Conservation (phyloP, 306 rosid genomes). For the Datisca glomerata region DNA sequence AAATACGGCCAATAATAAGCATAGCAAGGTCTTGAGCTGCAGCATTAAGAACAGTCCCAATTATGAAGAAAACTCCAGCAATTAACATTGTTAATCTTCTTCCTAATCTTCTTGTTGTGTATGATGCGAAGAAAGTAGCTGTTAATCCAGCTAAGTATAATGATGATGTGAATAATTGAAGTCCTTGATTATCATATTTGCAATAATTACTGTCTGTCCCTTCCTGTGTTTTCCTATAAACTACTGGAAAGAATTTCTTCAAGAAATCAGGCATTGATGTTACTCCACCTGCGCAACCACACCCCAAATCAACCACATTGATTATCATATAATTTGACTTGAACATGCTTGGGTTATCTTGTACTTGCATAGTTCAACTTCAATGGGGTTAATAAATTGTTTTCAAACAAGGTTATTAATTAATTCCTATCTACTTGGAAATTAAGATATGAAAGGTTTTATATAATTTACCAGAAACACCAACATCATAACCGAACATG, state of each 20-base stretch:
- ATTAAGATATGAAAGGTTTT: too few species aligned
- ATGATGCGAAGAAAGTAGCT: slow-evolving; percentile 44
- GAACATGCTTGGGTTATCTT: too few species aligned
- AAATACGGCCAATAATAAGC: slow-evolving; percentile 46
- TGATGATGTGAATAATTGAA: slow-evolving; percentile 58
- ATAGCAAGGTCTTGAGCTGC: slow-evolving; percentile 33
- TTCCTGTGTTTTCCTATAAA: slow-evolving; percentile 17
- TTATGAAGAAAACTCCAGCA: slow-evolving; percentile 49
- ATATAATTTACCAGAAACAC: slow-evolving; percentile 75
- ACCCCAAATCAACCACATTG: not conserved
- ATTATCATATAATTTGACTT: not conserved
- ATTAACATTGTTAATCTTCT: slow-evolving; percentile 57
- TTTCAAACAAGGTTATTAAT: too few species aligned
- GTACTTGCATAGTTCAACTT: not conserved
- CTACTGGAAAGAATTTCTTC: slow-evolving; percentile 45
- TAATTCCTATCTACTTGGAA: too few species aligned
- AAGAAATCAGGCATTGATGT: slow-evolving; percentile 45
- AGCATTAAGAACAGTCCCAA: slow-evolving; percentile 38
- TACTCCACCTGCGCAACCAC: slow-evolving; percentile 42
- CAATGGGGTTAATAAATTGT: too few species aligned
- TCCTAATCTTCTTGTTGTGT: slow-evolving; percentile 36
- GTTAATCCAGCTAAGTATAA: slow-evolving; percentile 47
- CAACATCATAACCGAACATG: slow-evolving; percentile 80
- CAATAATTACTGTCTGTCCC: slow-evolving; percentile 38
- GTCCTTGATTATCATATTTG: slow-evolving; percentile 38